Evolutionary conservation across 164 flowering plant species (phyloP).

Genomic region (Piper betle): DNA sequence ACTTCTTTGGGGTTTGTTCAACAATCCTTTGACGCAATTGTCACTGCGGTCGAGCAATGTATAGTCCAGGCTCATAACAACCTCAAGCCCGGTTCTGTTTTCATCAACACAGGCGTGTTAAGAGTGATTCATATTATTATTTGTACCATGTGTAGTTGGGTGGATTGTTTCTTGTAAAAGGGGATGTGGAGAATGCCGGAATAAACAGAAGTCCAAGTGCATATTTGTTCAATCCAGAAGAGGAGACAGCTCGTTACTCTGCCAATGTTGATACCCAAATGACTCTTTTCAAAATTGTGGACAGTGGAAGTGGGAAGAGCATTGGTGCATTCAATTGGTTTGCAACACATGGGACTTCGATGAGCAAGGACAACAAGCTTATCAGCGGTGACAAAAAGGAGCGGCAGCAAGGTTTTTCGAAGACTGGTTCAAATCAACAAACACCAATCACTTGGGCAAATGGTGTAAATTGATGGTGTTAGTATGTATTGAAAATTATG

Average conservation of each 20-base stretch:
- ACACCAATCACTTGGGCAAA: neutral
- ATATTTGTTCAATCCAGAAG: constrained; percentile 38
- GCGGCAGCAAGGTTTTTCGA: constrained; percentile 63
- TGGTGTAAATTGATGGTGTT: too few species aligned
- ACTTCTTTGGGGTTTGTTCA: too few species aligned
- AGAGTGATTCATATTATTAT: too few species aligned
- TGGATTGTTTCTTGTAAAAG: constrained; percentile 15
- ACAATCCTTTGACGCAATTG: constrained; percentile 52
- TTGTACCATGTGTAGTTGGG: neutral
- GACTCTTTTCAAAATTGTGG: constrained; percentile 54
- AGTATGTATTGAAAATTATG: too few species aligned
- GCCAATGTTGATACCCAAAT: constrained; percentile 39
- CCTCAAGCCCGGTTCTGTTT: constrained; percentile 43
- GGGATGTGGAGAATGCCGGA: constrained; percentile 46
- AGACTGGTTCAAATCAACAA: constrained; percentile 32
- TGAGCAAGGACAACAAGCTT: constrained; percentile 43
- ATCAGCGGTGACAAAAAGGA: constrained; percentile 70
- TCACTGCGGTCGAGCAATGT: constrained; percentile 34
- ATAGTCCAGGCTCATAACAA: constrained; percentile 45
- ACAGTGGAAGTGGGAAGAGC: constrained; percentile 22
- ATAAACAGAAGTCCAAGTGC: constrained; percentile 68
- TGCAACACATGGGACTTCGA: constrained; percentile 63
- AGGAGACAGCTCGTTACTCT: constrained; percentile 37
- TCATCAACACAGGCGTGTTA: constrained; percentile 38
- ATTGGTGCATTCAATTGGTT: constrained; percentile 55